A percentile compares a stretch with the other conserved stretches of the same genome.
phyloP scores from a whole-genome alignment of 1,139 yeast genomes.

The Suhomyces bokatorum region DNA sequence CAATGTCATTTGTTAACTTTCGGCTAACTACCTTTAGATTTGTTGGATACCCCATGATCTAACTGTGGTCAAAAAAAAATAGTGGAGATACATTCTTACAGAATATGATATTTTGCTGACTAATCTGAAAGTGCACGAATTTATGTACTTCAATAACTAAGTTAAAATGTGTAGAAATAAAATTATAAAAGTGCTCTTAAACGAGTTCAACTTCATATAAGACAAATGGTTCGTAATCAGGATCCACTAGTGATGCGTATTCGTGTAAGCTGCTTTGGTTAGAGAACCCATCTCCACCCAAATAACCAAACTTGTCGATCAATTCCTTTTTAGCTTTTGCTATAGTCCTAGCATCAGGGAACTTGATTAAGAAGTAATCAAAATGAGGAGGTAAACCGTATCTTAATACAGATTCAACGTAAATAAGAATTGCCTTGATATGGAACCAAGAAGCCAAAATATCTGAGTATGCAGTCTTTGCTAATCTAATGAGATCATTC shows the following conservation, averaged over 20 bases:
- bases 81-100: no score
- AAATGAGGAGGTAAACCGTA: conserved; percentile 97
- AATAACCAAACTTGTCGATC: conserved; percentile 74
- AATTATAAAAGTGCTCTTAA: conserved; percentile 16
- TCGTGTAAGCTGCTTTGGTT: conserved; percentile 69
- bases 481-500: conserved; percentile 77
- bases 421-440: conserved; percentile 62
- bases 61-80: no score
- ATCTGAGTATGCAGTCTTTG: conserved; percentile 86
- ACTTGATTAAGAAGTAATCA: conserved; percentile 58
- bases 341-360: conserved; percentile 39
- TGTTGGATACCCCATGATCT: conserved; percentile 34
- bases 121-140: background rate
- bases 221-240: conserved; percentile 95
- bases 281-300: conserved; percentile 87
- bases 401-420: conserved; percentile 73
- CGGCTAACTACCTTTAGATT: conserved; percentile 44
- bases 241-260: conserved; percentile 87
- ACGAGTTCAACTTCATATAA: conserved; percentile 56
- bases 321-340: conserved; percentile 68
- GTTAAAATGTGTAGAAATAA: conserved; percentile 8
- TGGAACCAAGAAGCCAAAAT: conserved; percentile 86
- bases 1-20: conserved; percentile 46
- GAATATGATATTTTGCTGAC: background rate
- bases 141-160: background rate